Evolutionary conservation across 1,284 basidiomycete species (phyloP).

Genomic region (Trichosporon coremiiforme): DNA sequence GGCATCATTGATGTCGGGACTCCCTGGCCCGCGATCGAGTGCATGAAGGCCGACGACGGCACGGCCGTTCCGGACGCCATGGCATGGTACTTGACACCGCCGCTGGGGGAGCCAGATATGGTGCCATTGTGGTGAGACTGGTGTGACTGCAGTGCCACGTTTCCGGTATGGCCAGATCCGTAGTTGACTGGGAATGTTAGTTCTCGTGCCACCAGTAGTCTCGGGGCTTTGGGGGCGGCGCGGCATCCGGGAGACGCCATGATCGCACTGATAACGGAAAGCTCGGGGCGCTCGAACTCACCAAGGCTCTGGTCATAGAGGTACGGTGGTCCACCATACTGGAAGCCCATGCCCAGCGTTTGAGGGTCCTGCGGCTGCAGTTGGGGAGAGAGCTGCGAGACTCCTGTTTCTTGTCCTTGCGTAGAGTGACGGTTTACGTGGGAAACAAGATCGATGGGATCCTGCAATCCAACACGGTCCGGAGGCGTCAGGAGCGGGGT

Average conservation of each 20-base stretch:
- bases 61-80: neutral
- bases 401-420: neutral
- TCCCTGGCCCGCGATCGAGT: conserved; percentile 1
- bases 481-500: neutral
- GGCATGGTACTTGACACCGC: neutral
- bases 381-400: neutral
- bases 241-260: neutral
- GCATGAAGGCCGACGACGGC: conserved; percentile 4
- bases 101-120: neutral
- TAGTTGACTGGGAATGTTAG: conserved; percentile 6
- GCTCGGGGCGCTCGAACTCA: neutral
- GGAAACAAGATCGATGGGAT: neutral
- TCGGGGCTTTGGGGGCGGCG: neutral
- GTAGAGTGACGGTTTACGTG: neutral
- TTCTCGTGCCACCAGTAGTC: neutral
- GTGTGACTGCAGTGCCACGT: neutral
- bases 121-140: conserved; percentile 6
- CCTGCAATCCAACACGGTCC: neutral
- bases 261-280: neutral
- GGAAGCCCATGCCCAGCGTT: neutral
- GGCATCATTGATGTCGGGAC: neutral
- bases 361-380: neutral
- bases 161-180: conserved; percentile 4
- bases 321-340: neutral
- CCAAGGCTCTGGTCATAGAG: conserved; percentile 8